These are phyloP conservation scores for Penicillium occitanis DNA, from an alignment of 2,329 filamentous ascomycete species.

Conservation along the genomic window DNA sequence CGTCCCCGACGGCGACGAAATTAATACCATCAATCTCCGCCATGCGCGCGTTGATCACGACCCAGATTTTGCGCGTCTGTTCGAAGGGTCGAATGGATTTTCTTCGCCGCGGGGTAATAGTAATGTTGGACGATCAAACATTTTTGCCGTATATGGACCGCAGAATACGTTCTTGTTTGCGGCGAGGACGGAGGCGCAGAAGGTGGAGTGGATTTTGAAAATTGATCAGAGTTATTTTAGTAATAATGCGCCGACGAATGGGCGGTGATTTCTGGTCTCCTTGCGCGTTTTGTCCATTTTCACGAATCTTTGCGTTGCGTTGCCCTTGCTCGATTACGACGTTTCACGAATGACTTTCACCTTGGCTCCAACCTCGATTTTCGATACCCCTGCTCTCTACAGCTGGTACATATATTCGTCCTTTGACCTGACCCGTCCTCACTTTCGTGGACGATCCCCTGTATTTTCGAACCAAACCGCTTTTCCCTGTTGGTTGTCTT, in stretches of 20 bases:
- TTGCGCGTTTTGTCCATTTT: not conserved
- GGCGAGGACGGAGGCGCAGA: slow-evolving; percentile 82
- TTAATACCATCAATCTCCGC: slow-evolving; percentile 82
- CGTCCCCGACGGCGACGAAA: slow-evolving; percentile 81
- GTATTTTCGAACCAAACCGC: not conserved
- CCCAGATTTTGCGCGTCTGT: slow-evolving; percentile 77
- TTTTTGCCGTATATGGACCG: slow-evolving; percentile 92
- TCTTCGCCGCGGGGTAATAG: slow-evolving; percentile 32
- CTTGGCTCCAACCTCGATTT: not conserved
- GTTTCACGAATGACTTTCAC: not conserved
- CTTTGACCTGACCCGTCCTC: not conserved
- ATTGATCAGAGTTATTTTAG: slow-evolving; percentile 79
- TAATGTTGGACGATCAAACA: slow-evolving; percentile 57
- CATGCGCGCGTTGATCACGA: slow-evolving; percentile 91
- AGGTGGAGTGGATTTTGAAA: slow-evolving; percentile 94
- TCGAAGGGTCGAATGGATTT: slow-evolving; percentile 54
- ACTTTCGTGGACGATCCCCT: not conserved
- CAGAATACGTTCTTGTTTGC: slow-evolving; percentile 96
- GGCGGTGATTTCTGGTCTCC: slow-evolving; percentile 8
- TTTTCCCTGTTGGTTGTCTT: not conserved
- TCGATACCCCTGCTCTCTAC: slow-evolving; percentile 6
- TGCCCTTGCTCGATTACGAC: not conserved
- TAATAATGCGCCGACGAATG: slow-evolving; percentile 28
- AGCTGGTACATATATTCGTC: not conserved
- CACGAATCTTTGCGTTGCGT: not conserved